A percentile compares a stretch with the other conserved stretches of the same genome.
Conservation (phyloP, 306 rosid genomes). For the Bauhinia variegata region DNA sequence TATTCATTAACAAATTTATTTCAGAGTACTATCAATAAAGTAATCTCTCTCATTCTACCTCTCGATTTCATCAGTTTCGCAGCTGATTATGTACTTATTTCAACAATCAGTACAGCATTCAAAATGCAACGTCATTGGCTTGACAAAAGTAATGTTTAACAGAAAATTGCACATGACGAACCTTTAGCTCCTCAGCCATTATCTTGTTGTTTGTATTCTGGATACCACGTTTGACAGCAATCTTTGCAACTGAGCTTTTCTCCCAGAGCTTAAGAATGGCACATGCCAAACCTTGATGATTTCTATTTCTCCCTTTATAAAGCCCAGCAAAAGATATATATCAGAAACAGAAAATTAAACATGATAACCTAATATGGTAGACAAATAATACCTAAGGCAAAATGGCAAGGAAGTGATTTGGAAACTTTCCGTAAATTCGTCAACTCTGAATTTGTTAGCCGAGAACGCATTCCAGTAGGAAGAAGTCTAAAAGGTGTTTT, state of each 20-base stretch:
- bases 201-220: conserved; percentile 95
- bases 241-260: conserved; percentile 82
- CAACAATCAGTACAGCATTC: conserved; percentile 19
- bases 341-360: conserved; percentile 30
- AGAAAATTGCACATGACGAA: conserved; percentile 43
- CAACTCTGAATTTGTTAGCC: conserved; percentile 79
- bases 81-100: conserved; percentile 8
- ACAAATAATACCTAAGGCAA: conserved; percentile 79
- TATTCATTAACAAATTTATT: not conserved
- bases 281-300: conserved; percentile 90
- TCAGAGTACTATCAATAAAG: too few species aligned
- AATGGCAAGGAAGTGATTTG: conserved; percentile 89
- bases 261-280: conserved; percentile 92
- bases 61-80: conserved; percentile 19
- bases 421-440: conserved; percentile 78
- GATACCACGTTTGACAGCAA: conserved; percentile 94
- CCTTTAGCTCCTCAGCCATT: conserved; percentile 94
- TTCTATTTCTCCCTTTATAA: conserved; percentile 85
- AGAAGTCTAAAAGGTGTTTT: conserved; percentile 90
- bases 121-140: conserved; percentile 29
- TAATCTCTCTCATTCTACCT: not conserved
- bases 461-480: conserved; percentile 76
- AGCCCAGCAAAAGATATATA: conserved; percentile 25
- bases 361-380: conserved; percentile 21
- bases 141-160: not conserved